Conservation (phyloP, 768 basidiomycete genomes). For the Mrakia frigida region DNA sequence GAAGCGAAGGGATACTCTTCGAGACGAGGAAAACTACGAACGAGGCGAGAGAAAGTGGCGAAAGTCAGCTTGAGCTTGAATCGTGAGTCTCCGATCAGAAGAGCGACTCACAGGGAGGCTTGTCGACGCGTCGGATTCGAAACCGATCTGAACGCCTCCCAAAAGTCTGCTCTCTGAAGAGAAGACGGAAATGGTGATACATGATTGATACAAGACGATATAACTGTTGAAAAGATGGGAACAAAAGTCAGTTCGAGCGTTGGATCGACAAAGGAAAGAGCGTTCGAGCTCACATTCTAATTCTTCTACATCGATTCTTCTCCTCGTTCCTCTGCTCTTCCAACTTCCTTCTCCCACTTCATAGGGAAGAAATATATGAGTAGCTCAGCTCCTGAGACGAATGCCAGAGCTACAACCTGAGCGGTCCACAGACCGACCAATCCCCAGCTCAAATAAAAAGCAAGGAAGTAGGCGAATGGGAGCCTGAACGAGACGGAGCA, state of each 20-base stretch:
- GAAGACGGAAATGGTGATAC: too few relatives aligned
- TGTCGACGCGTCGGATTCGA: neutral
- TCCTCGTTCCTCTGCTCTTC: slow-evolving; percentile 11
- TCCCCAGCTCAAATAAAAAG: slow-evolving; percentile 48
- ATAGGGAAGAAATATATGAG: slow-evolving; percentile 14
- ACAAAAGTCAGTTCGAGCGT: too few relatives aligned
- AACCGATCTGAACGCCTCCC: neutral
- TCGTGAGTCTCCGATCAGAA: neutral
- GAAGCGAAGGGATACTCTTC: neutral
- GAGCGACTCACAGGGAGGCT: neutral
- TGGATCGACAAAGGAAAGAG: neutral
- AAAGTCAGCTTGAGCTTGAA: neutral
- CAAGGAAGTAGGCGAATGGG: slow-evolving; percentile 54
- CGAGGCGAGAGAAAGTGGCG: neutral
- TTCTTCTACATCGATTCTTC: neutral
- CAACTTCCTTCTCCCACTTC: slow-evolving; percentile 24
- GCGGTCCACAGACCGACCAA: slow-evolving; percentile 58
- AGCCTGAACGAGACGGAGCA: slow-evolving; percentile 35
- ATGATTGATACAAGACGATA: too few relatives aligned
- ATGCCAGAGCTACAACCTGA: slow-evolving; percentile 66
- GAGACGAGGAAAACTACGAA: neutral
- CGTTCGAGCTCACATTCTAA: neutral
- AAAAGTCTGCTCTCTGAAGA: too few relatives aligned
- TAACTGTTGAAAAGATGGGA: too few relatives aligned
- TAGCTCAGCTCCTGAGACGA: slow-evolving; percentile 48